phyloP scores from a whole-genome alignment of 139 green algal genomes.

The Closterium sp. region DNA sequence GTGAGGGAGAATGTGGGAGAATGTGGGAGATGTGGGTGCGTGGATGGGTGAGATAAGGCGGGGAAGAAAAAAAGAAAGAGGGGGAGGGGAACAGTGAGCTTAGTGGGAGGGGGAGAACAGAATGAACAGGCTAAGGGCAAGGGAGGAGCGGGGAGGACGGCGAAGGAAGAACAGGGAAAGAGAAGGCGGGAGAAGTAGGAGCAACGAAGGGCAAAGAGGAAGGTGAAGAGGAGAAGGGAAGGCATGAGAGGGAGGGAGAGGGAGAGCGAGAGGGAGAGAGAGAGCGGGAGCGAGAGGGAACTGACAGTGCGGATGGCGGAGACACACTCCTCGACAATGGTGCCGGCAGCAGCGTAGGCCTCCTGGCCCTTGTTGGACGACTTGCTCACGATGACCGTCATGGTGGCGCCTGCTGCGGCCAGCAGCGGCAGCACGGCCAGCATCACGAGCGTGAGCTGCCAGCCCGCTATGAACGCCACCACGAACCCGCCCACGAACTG shows the following conservation, averaged over 20 bases:
- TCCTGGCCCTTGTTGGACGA: slow-evolving; percentile 24
- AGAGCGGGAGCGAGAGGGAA: too few relatives aligned
- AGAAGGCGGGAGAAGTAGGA: not conserved
- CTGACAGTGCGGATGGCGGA: slow-evolving; percentile 40
- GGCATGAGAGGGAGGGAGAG: not conserved
- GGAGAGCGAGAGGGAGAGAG: not conserved
- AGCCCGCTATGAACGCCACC: slow-evolving; percentile 65
- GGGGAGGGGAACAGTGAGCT: too few relatives aligned
- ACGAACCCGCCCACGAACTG: slow-evolving; percentile 54
- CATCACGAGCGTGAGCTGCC: slow-evolving; percentile 78
- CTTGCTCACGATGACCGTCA: slow-evolving; percentile 17
- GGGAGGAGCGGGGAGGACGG: too few relatives aligned
- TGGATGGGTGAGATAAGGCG: too few relatives aligned
- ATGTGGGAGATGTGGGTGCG: too few relatives aligned
- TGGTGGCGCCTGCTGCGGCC: slow-evolving; percentile 11
- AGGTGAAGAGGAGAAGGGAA: too few relatives aligned
- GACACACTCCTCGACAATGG: slow-evolving; percentile 37
- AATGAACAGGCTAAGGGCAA: too few relatives aligned
- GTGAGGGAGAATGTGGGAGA: too few relatives aligned
- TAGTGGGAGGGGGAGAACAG: too few relatives aligned
- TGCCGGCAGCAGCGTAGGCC: slow-evolving; percentile 34
- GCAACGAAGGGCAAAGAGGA: not conserved
- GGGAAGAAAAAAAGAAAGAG: too few relatives aligned
- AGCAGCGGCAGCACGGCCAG: slow-evolving; percentile 66
- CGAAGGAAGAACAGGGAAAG: not conserved